phyloP scores from a whole-genome alignment of 345 rosid species.

The Raphanus raphanistrum region DNA sequence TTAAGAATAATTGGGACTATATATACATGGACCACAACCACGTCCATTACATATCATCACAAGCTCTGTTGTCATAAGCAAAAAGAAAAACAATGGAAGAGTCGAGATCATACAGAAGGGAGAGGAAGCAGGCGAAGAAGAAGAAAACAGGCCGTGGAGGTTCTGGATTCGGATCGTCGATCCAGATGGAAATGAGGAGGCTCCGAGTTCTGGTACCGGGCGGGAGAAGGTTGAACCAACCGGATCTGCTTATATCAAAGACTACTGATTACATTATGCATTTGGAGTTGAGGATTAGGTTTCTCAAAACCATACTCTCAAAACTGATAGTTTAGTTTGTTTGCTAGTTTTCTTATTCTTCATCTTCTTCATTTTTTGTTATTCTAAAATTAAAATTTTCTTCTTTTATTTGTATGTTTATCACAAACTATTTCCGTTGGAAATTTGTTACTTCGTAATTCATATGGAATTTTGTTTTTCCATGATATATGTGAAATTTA shows the following conservation, averaged over 20 bases:
- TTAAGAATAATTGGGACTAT: constrained; percentile 3
- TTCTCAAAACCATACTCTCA: constrained; percentile 50
- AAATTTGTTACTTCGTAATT: not conserved
- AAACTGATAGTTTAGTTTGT: not conserved
- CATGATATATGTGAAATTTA: not conserved
- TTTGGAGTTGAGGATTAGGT: constrained; percentile 51
- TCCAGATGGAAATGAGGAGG: constrained; percentile 52
- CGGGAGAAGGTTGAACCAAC: constrained; percentile 47
- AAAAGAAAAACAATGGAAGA: constrained; percentile 10
- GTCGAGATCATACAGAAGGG: constrained; percentile 13
- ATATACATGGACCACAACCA: constrained; percentile 18
- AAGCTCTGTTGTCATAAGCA: constrained; percentile 4
- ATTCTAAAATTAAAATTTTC: not conserved
- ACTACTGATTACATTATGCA: constrained; percentile 62
- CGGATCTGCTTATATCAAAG: constrained; percentile 51
- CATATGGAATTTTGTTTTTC: not conserved
- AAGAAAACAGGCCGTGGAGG: constrained; percentile 17
- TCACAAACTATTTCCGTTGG: not conserved
- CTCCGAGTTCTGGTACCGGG: constrained; percentile 68
- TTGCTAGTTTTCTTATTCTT: not conserved
- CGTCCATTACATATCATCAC: constrained; percentile 18
- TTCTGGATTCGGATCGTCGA: constrained; percentile 16
- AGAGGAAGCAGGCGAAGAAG: constrained; percentile 33
- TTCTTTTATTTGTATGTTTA: not conserved
- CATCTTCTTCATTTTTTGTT: not conserved